Percentiles rank a stretch among this genome's conserved stretches.
Evolutionary conservation across 2,329 filamentous ascomycete species (phyloP).

Genomic region (Colletotrichum orchidophilum): DNA sequence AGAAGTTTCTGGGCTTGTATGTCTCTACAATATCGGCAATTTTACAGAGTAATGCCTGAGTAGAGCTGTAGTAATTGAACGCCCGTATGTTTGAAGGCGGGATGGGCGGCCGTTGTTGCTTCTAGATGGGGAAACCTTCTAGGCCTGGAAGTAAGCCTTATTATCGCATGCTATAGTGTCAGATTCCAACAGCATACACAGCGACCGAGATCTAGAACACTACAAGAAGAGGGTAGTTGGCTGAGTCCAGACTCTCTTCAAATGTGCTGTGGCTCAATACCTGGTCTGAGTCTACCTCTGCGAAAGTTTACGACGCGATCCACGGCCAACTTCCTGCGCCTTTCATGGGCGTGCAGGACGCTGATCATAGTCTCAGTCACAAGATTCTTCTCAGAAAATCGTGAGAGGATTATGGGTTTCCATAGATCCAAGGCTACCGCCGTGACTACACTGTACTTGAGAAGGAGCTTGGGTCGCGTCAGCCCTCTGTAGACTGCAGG

Average conservation of each 20-base stretch:
- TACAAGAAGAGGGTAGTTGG: background rate
- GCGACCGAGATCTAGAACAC: background rate
- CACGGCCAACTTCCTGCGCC: background rate
- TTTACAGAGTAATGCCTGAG: background rate
- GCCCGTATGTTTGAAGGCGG: background rate
- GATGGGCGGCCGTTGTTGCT: background rate
- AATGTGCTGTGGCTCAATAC: background rate
- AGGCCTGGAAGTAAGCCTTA: background rate
- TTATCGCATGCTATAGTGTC: background rate
- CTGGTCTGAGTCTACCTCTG: background rate
- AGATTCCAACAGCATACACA: background rate
- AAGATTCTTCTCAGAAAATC: background rate
- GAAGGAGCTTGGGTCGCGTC: background rate
- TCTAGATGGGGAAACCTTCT: background rate
- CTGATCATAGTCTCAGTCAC: background rate
- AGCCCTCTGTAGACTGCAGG: background rate
- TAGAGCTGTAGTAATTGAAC: background rate
- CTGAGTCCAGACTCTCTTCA: background rate
- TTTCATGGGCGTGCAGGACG: background rate
- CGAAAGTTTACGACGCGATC: background rate
- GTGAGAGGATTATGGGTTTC: background rate
- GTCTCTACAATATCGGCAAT: background rate
- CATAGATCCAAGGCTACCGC: background rate
- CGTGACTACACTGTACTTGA: background rate
- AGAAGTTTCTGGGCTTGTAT: background rate